phyloP scores from a whole-genome alignment of 495 filamentous ascomycete species.

The Jackrogersella minutella region DNA sequence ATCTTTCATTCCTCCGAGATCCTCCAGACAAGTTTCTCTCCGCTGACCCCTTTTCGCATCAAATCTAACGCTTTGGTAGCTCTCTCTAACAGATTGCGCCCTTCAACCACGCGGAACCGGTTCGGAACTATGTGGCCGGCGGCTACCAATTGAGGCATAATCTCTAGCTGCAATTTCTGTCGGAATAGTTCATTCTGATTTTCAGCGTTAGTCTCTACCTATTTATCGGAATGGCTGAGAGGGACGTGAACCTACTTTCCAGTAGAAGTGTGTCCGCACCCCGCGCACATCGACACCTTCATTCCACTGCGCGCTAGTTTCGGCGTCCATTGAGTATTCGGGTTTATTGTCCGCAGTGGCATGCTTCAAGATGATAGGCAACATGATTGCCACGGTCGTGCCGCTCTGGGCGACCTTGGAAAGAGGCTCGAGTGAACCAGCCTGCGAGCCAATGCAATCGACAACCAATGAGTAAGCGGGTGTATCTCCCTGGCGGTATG shows the following conservation, averaged over 20 bases:
- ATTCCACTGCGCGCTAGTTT: slow-evolving; percentile 49
- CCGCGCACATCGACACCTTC: slow-evolving; percentile 58
- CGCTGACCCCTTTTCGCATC: slow-evolving; percentile 54
- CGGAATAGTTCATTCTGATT: slow-evolving; percentile 59
- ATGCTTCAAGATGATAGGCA: slow-evolving; percentile 60
- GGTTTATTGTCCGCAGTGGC: slow-evolving; percentile 49
- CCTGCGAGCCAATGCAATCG: slow-evolving; percentile 62
- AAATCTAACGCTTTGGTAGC: slow-evolving; percentile 55
- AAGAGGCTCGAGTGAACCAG: slow-evolving; percentile 52
- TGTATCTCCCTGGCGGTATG: slow-evolving; percentile 18
- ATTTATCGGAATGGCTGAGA: background rate
- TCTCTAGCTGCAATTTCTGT: slow-evolving; percentile 55
- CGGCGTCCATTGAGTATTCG: slow-evolving; percentile 56
- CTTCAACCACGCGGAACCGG: slow-evolving; percentile 56
- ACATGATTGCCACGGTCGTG: slow-evolving; percentile 58
- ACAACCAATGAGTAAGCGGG: slow-evolving; percentile 53
- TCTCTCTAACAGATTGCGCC: slow-evolving; percentile 57
- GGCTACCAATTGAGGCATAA: slow-evolving; percentile 58
- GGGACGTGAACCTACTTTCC: slow-evolving; percentile 45
- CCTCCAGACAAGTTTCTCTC: slow-evolving; percentile 61
- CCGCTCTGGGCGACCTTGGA: slow-evolving; percentile 54
- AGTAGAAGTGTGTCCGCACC: slow-evolving; percentile 59
- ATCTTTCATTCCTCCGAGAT: slow-evolving; percentile 45
- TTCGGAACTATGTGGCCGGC: slow-evolving; percentile 57
- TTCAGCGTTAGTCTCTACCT: background rate